These are phyloP conservation scores for Leccinum rimulosum DNA, from an alignment of 768 basidiomycete genomes.

Conservation along the genomic window DNA sequence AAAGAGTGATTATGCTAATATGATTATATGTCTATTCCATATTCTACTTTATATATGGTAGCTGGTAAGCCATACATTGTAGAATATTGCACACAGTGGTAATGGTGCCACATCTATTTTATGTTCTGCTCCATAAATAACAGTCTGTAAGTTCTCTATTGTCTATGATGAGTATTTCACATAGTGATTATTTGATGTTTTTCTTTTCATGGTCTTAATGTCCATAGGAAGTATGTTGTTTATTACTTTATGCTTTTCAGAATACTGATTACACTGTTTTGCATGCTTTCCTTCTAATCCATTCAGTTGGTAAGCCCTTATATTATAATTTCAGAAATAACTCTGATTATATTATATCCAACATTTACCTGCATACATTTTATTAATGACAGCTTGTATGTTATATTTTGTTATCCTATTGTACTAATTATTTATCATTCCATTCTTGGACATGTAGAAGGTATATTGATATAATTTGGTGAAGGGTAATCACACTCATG, in stretches of 20 bases:
- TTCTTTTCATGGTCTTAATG: too few relatives aligned
- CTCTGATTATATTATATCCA: background rate
- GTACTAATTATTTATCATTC: background rate
- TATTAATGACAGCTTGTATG: background rate
- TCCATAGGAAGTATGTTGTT: background rate
- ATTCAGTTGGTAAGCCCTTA: background rate
- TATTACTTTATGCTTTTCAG: background rate
- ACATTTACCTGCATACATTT: background rate
- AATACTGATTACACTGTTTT: background rate
- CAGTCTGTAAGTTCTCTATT: background rate
- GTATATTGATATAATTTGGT: too few relatives aligned
- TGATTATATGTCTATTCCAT: background rate
- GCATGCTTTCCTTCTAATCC: background rate
- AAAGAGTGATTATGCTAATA: too few relatives aligned
- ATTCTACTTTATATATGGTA: background rate
- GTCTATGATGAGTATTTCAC: background rate
- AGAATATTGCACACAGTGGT: too few relatives aligned
- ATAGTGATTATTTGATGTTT: background rate
- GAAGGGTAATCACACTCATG: too few relatives aligned
- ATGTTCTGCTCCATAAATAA: background rate
- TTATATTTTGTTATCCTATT: background rate
- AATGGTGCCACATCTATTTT: background rate
- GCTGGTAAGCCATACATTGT: background rate
- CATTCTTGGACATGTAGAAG: background rate
- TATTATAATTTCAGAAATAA: background rate